phyloP scores from a whole-genome alignment of 2,329 filamentous ascomycete genomes.

The Myriosclerotinia curreyana region DNA sequence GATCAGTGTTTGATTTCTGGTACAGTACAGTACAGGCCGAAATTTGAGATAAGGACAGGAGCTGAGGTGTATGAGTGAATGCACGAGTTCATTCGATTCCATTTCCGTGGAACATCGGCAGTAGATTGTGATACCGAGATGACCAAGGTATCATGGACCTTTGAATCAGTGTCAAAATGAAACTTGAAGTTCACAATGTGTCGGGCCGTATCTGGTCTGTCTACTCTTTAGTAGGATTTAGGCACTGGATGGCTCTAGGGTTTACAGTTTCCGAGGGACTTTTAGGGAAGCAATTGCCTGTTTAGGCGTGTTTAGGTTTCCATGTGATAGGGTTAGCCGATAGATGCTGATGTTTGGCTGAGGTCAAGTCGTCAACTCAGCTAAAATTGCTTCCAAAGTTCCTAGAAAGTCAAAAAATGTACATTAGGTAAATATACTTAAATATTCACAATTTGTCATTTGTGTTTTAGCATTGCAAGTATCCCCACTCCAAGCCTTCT shows the following conservation, averaged over 20 bases:
- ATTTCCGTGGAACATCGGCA: background rate
- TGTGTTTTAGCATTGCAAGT: background rate
- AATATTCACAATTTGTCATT: background rate
- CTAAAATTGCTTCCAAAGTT: slow-evolving; percentile 1
- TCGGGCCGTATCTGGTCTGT: background rate
- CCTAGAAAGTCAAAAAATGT: slow-evolving; percentile 4
- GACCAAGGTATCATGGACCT: background rate
- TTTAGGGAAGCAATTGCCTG: background rate
- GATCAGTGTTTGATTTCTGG: slow-evolving; percentile 6
- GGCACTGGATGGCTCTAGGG: background rate
- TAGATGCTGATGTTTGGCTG: background rate
- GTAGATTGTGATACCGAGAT: background rate
- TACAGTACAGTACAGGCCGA: background rate
- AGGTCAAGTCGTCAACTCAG: slow-evolving; percentile 1
- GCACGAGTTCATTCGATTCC: background rate
- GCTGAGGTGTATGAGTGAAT: background rate
- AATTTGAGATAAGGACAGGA: background rate
- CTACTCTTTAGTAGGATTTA: background rate
- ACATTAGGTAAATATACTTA: background rate
- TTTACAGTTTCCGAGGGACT: background rate
- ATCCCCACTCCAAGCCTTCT: slow-evolving; percentile 3
- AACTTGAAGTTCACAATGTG: background rate
- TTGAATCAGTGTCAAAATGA: background rate
- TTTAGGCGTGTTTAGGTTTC: background rate
- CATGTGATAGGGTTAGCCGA: slow-evolving; percentile 9